Percentiles rank a stretch among this genome's conserved stretches.
phyloP scores from a whole-genome alignment of 768 basidiomycete species.

The Obba rivulosa region DNA sequence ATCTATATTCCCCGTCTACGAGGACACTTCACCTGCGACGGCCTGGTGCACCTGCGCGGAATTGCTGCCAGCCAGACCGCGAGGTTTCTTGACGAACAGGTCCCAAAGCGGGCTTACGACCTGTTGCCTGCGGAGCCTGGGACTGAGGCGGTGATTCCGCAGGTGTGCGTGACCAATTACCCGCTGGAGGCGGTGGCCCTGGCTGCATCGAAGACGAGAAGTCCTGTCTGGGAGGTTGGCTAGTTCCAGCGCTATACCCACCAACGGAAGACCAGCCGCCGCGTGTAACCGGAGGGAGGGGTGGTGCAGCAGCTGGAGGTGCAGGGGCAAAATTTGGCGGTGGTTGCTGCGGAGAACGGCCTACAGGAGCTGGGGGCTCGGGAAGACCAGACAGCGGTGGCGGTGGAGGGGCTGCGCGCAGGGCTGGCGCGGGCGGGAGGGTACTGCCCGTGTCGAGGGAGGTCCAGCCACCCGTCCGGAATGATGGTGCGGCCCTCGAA shows the following conservation, averaged over 20 bases:
- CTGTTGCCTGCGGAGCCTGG: neutral
- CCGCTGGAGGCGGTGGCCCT: no score
- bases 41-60: conserved; percentile 20
- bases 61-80: conserved; percentile 23
- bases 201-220: neutral
- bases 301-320: neutral
- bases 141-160: no score
- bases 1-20: no score
- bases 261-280: neutral
- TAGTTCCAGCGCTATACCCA: neutral
- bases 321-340: neutral
- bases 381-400: neutral
- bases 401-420: conserved; percentile 21
- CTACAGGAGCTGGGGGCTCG: neutral
- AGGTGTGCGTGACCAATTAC: no score
- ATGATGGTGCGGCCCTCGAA: conserved; percentile 34
- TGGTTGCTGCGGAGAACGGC: neutral
- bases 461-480: conserved; percentile 64
- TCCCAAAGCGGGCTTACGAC: neutral
- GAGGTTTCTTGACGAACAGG: conserved; percentile 14
- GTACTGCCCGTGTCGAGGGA: conserved; percentile 48
- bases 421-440: conserved; percentile 6
- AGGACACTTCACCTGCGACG: conserved; percentile 13
- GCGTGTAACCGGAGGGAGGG: neutral
- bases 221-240: neutral